Percentiles rank a stretch among this genome's conserved stretches.
phyloP scores from a whole-genome alignment of 2,329 filamentous ascomycete species.

The Didymella pomorum region DNA sequence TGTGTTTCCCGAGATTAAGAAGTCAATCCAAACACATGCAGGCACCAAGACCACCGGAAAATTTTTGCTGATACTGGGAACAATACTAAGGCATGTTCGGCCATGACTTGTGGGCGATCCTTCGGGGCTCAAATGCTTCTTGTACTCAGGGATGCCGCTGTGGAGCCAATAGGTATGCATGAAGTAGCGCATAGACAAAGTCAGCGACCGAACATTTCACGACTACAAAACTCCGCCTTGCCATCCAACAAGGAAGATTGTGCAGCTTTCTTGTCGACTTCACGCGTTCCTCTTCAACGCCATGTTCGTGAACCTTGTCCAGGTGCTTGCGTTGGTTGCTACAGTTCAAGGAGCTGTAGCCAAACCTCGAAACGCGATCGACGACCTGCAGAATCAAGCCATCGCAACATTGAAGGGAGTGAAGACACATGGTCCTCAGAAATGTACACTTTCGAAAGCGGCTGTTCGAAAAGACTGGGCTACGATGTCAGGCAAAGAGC shows the following conservation, averaged over 20 bases:
- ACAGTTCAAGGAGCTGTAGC: constrained; percentile 17
- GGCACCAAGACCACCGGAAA: neutral
- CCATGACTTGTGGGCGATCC: constrained; percentile 1
- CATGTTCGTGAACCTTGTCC: constrained; percentile 3
- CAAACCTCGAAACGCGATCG: constrained; percentile 17
- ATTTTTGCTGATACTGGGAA: neutral
- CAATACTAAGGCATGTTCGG: neutral
- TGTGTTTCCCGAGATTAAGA: neutral
- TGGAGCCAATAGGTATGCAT: neutral
- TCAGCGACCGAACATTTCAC: neutral
- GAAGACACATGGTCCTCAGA: constrained; percentile 14
- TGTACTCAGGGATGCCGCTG: constrained; percentile 1
- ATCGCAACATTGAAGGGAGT: constrained; percentile 20
- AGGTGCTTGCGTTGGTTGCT: constrained; percentile 21
- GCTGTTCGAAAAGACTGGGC: constrained; percentile 25
- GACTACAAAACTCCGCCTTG: neutral
- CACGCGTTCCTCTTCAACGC: neutral
- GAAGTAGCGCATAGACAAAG: constrained; percentile 1
- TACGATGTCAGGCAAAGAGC: constrained; percentile 11
- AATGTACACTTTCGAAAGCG: constrained; percentile 22
- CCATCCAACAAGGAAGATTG: neutral
- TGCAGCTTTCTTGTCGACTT: neutral
- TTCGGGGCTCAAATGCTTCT: neutral
- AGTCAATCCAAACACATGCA: neutral
- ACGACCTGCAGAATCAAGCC: constrained; percentile 26